Evolutionary conservation across 352 stramenopile species (phyloP).

Genomic region (Phytopythium boreale): DNA sequence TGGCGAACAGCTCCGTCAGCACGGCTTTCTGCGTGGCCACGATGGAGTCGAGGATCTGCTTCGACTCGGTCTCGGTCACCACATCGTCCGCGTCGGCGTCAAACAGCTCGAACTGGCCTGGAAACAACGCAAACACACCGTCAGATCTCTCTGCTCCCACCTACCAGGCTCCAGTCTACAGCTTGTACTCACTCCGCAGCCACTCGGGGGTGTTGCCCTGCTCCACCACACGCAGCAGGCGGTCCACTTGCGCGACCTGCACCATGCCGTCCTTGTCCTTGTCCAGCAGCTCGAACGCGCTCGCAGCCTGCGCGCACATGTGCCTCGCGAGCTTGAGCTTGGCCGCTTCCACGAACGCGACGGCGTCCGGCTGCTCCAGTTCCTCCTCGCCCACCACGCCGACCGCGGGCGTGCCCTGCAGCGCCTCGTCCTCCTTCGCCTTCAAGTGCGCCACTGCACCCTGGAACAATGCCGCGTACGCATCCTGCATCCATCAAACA

Average conservation of each 20-base stretch:
- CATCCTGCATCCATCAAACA: conserved; percentile 9
- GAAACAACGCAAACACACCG: background rate
- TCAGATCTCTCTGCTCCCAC: conserved; percentile 10
- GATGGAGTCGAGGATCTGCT: conserved; percentile 56
- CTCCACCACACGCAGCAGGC: conserved; percentile 33
- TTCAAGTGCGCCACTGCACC: conserved; percentile 42
- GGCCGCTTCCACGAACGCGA: conserved; percentile 48
- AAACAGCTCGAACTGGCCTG: conserved; percentile 61
- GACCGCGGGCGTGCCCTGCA: conserved; percentile 34
- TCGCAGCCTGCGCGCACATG: conserved; percentile 40
- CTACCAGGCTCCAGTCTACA: background rate
- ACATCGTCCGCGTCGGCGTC: conserved; percentile 50
- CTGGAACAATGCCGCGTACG: conserved; percentile 47
- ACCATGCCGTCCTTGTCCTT: conserved; percentile 65
- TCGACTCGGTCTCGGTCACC: conserved; percentile 56
- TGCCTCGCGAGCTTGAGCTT: conserved; percentile 61
- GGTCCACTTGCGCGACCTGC: conserved; percentile 31
- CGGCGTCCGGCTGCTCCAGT: conserved; percentile 12
- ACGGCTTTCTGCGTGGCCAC: conserved; percentile 52
- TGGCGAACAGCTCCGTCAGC: conserved; percentile 55
- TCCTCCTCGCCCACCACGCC: conserved; percentile 33
- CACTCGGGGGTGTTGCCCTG: conserved; percentile 37
- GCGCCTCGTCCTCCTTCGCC: conserved; percentile 34
- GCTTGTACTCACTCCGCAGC: conserved; percentile 31
- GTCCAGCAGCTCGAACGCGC: conserved; percentile 55